Evolutionary conservation across 2,329 filamentous ascomycete genomes (phyloP), one percentile per base, ranked within the genome.

Genomic region (Fusarium sp.): DNA sequence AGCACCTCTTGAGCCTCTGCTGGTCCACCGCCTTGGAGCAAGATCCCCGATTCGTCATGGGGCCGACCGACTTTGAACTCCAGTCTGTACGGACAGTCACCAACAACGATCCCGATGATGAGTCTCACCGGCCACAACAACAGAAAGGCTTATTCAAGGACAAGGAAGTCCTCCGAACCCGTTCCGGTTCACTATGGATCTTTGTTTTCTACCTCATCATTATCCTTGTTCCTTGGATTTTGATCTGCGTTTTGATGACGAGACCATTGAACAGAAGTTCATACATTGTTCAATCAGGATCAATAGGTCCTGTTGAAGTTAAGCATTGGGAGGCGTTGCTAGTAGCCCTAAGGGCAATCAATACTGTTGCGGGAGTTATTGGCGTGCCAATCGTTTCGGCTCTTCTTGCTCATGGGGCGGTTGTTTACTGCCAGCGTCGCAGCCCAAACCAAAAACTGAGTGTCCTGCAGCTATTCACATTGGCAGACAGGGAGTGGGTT

Each of bases 231-330:
- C 59, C 45, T 6, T 72, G 62, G 54, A 34, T 37, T 2, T 20
- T 72, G 6, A 69, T 50, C 13, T 46, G 52, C 26, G 10, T 67
- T n/a, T 41, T 63, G 18, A 72, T 72, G 66, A 53, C n/a, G 3
- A 63, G 60, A 3, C 67, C 56, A 1, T 42, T 69, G 16, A 37
- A 44, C n/a, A 49, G 41, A 15, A 4, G n/a, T 7, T 57, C 61
- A 5, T 72, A 67, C 36, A 30, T 63, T 10, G 49, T 64, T 31
- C 67, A 62, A 8, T 4, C 18, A 1, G 67, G 50, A 11, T 58
- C 38, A 15, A 23, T 57, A 10, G 49, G 46, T 8, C 47, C 41
- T 1, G 5, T 1, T 4, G 38, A 69, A 13, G 6, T 61, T 4
- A 11, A 13, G 0, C 15, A 10, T n/a, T 40, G 51, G 42, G 40